Conservation (phyloP, 805 yeast species). For the Vanderwaltozyma polyspora region DNA sequence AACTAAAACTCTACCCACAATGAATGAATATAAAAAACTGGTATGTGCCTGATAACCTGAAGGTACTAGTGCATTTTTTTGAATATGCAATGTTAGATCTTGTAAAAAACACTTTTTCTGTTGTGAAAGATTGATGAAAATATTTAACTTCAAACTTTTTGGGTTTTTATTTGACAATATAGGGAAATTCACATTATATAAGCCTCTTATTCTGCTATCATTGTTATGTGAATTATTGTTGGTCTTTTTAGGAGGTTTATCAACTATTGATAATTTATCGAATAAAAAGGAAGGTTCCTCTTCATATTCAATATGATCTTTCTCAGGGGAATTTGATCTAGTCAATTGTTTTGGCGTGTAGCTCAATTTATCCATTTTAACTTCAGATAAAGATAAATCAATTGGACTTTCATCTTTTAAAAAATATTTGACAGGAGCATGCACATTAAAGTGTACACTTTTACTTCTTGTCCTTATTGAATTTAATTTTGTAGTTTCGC, state of each 20-base stretch:
- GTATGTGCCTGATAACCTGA: background rate
- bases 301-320: slow-evolving; percentile 1
- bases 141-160: slow-evolving; percentile 17
- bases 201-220: slow-evolving; percentile 6
- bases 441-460: slow-evolving; percentile 72
- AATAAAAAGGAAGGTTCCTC: background rate
- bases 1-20: slow-evolving; percentile 70
- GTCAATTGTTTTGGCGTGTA: background rate
- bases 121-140: slow-evolving; percentile 14
- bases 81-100: slow-evolving; percentile 10
- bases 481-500: background rate
- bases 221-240: background rate
- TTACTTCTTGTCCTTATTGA: slow-evolving; percentile 33
- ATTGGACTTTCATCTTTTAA: slow-evolving; percentile 63
- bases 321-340: background rate
- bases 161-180: slow-evolving; percentile 16
- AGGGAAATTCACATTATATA: slow-evolving; percentile 21
- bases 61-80: background rate
- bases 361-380: slow-evolving; percentile 5
- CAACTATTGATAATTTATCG: background rate
- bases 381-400: slow-evolving; percentile 36
- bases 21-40: slow-evolving; percentile 10
- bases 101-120: slow-evolving; percentile 13
- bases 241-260: slow-evolving; percentile 6
- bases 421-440: slow-evolving; percentile 61